Percentiles rank a stretch among this genome's conserved stretches.
Evolutionary conservation across 2,329 filamentous ascomycete genomes (phyloP).

Genomic region (Pseudopithomyces chartarum): DNA sequence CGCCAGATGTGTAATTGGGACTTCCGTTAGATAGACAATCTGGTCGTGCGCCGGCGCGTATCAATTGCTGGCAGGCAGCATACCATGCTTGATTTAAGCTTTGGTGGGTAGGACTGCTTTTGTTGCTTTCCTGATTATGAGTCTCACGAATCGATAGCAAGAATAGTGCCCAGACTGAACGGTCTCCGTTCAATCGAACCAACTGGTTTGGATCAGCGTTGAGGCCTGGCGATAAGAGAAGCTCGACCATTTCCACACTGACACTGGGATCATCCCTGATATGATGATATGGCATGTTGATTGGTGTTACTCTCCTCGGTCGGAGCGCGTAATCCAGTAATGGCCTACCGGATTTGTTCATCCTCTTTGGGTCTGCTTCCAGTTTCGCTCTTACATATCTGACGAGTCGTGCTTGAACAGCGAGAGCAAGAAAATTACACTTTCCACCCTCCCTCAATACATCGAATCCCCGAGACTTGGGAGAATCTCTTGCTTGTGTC

Average conservation of each 20-base stretch:
- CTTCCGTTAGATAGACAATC: background rate
- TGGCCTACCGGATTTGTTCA: conserved; percentile 10
- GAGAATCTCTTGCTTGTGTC: conserved; percentile 12
- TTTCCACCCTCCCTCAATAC: conserved; percentile 6
- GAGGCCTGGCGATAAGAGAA: conserved; percentile 9
- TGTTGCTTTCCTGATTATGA: background rate
- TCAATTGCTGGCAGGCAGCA: conserved; percentile 1
- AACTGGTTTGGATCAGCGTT: conserved; percentile 18
- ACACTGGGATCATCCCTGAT: conserved; percentile 11
- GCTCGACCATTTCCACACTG: conserved; percentile 13
- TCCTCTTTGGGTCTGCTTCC: background rate
- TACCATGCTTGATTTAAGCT: conserved; percentile 8
- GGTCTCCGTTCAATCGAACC: conserved; percentile 6
- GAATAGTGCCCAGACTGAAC: conserved; percentile 17
- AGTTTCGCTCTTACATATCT: conserved; percentile 17
- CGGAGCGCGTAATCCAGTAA: conserved; percentile 22
- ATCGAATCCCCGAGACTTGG: background rate
- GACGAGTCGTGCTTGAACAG: conserved; percentile 13
- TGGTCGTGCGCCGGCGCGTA: conserved; percentile 6
- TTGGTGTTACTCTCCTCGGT: conserved; percentile 1
- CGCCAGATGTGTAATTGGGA: background rate
- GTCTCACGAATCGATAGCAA: conserved; percentile 5
- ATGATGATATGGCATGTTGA: conserved; percentile 13
- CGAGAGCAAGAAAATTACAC: conserved; percentile 14
- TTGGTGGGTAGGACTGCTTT: background rate